Base-by-base conservation (phyloP, 169 alveolate genomes). In the Plasmodium gallinaceum region DNA sequence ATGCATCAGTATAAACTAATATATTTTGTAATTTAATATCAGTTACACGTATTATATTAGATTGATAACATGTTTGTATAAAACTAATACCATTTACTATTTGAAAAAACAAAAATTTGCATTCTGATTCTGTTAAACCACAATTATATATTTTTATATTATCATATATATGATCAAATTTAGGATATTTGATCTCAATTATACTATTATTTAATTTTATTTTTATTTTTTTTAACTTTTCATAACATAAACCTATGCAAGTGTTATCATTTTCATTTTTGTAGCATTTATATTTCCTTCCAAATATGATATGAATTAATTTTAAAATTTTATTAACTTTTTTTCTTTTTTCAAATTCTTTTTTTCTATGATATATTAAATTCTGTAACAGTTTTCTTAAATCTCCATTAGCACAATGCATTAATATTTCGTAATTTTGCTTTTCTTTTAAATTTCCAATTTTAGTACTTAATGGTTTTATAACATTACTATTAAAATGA, bases 341-440 rank as follows among this genome's bases (percentile, higher is more conserved):
- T 80, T 66, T 80, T 80, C 83, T 80, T 80, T 80, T 80, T 80
- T 80, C 90, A 68, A 6, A 80, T 57, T 80, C 90, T 62, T 80
- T 80, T 80, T 57, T 80, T 22, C 90, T 80, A 71, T 80, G 90
- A 26, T 52, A 57, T 54, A 80, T 52, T 80, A 80, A 80, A 54
- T 80, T 80, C 52, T 80, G 90, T 52, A 80, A 72, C 39, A 80
- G 66, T 68, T 68, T 80, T 68, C 74, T 66, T 71, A 94, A 71
- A 78, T 94, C 96, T 2, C 96, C 96, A 87, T 88, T 88, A 42
- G 96, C 96, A 43, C 93, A 92, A 18, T 94, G 96, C 93, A 94
- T 74, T 54, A 94, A 93, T 61, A 94, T 78, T 74, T 94, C 95
- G 66, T 92, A 94, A 45, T 76, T 58, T 46, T 85, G 86, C 42